A percentile compares a stretch with the other conserved stretches of the same genome.
phyloP scores from a whole-genome alignment of 495 filamentous ascomycete species.

The Hyphodiscus hymeniophilus region DNA sequence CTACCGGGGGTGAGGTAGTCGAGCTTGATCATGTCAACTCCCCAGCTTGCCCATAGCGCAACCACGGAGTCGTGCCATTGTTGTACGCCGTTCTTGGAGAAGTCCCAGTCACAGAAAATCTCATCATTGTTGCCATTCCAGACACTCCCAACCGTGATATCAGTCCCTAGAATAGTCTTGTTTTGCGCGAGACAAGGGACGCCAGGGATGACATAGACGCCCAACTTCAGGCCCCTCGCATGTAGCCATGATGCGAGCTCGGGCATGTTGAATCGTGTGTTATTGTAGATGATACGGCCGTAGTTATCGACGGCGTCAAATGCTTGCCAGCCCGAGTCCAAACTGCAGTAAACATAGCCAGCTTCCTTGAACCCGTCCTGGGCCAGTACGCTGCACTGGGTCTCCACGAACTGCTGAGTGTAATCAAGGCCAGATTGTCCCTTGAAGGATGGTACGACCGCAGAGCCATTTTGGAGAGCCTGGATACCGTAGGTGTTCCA shows the following conservation, averaged over 20 bases:
- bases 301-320: conserved; percentile 21
- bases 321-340: conserved; percentile 26
- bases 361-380: conserved; percentile 13
- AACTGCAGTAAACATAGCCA: conserved; percentile 22
- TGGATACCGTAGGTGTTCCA: conserved; percentile 23
- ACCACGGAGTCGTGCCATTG: conserved; percentile 27
- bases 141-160: conserved; percentile 22
- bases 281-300: conserved; percentile 25
- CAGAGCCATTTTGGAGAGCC: conserved; percentile 7
- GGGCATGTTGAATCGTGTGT: conserved; percentile 19
- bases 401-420: conserved; percentile 17
- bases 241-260: conserved; percentile 21
- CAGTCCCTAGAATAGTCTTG: conserved; percentile 23
- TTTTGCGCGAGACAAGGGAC: conserved; percentile 18
- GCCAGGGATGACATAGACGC: conserved; percentile 25
- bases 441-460: conserved; percentile 8
- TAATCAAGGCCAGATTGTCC: conserved; percentile 15
- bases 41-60: conserved; percentile 19
- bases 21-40: conserved; percentile 26
- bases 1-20: conserved; percentile 26
- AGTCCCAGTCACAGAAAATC: conserved; percentile 11
- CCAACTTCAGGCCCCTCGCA: conserved; percentile 21
- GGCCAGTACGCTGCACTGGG: conserved; percentile 17
- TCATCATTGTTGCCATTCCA: conserved; percentile 18
- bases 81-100: conserved; percentile 22